These are phyloP conservation scores for Thalassiosira mediterranea DNA, from an alignment of 352 stramenopile species.

Conservation along the genomic window DNA sequence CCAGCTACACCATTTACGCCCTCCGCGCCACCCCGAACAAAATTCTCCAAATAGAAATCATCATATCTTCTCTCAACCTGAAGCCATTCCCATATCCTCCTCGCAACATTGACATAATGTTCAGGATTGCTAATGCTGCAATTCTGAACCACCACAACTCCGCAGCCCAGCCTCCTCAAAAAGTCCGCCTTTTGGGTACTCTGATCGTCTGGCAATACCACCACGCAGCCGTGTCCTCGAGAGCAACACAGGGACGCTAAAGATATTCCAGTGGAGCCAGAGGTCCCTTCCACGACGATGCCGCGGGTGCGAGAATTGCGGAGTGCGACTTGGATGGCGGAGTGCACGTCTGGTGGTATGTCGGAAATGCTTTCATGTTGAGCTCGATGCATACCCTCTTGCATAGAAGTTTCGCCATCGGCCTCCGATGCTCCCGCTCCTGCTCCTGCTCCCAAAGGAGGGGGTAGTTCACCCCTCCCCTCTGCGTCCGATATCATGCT, in stretches of 20 bases:
- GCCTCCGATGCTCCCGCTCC: constrained; percentile 1
- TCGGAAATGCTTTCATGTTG: constrained; percentile 1
- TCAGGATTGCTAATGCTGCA: constrained; percentile 96
- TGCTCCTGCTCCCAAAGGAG: constrained; percentile 27
- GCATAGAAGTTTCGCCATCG: constrained; percentile 1
- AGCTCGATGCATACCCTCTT: not conserved
- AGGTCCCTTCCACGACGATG: constrained; percentile 96
- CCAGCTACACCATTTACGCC: not conserved
- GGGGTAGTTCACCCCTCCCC: constrained; percentile 85
- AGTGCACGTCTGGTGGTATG: constrained; percentile 34
- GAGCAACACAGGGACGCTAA: constrained; percentile 92
- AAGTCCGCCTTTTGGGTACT: constrained; percentile 87
- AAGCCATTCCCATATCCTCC: constrained; percentile 86
- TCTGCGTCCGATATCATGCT: constrained; percentile 95
- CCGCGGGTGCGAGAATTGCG: constrained; percentile 80
- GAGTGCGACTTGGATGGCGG: constrained; percentile 52
- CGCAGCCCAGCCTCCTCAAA: constrained; percentile 61
- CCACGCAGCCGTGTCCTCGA: constrained; percentile 92
- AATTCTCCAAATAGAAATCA: constrained; percentile 38
- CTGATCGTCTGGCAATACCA: constrained; percentile 98
- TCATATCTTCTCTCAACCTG: constrained; percentile 70
- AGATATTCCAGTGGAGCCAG: constrained; percentile 96
- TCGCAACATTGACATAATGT: constrained; percentile 97
- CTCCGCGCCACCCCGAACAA: too few relatives aligned
- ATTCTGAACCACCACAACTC: constrained; percentile 78